phyloP scores from a whole-genome alignment of 176 grass and related monocot species.

The Triticum turgidum region DNA sequence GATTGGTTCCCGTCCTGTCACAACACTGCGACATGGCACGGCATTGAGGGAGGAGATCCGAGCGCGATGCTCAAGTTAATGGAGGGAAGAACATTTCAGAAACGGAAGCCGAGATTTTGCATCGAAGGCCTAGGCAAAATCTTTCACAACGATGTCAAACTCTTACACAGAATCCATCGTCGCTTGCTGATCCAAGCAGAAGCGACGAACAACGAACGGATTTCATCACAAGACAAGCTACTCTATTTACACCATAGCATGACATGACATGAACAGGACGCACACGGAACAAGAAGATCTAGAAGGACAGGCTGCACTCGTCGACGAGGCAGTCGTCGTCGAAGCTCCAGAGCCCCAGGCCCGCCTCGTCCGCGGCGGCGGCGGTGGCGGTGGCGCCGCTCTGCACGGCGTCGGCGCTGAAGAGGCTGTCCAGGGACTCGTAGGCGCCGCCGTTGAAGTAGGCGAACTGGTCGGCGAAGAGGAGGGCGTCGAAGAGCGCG shows the following conservation, averaged over 20 bases:
- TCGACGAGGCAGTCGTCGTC: slow-evolving; percentile 67
- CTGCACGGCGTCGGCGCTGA: slow-evolving; percentile 53
- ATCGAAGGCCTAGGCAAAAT: not conserved
- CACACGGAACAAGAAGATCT: not conserved
- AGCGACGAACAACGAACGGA: not conserved
- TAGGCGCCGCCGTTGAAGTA: slow-evolving; percentile 48
- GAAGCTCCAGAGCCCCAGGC: slow-evolving; percentile 74
- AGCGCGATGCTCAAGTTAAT: not conserved
- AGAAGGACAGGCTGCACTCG: slow-evolving; percentile 55
- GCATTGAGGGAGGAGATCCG: not conserved
- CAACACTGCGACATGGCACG: not conserved
- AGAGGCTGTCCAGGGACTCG: slow-evolving; percentile 50
- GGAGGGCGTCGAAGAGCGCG: slow-evolving; percentile 32
- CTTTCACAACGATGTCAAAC: not conserved
- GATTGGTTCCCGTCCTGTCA: not conserved
- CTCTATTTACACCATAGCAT: slow-evolving; percentile 32
- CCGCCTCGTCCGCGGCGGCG: not conserved
- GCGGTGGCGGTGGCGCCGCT: not conserved
- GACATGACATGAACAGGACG: not conserved
- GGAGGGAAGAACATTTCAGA: not conserved
- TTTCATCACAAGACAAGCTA: not conserved
- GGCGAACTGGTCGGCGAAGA: slow-evolving; percentile 42
- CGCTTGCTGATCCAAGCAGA: no score
- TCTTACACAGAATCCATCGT: not conserved
- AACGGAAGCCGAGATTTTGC: not conserved